Percentiles rank a stretch among this genome's conserved stretches.
Conservation (phyloP, 768 basidiomycete genomes). For the Pleurotus djamor region DNA sequence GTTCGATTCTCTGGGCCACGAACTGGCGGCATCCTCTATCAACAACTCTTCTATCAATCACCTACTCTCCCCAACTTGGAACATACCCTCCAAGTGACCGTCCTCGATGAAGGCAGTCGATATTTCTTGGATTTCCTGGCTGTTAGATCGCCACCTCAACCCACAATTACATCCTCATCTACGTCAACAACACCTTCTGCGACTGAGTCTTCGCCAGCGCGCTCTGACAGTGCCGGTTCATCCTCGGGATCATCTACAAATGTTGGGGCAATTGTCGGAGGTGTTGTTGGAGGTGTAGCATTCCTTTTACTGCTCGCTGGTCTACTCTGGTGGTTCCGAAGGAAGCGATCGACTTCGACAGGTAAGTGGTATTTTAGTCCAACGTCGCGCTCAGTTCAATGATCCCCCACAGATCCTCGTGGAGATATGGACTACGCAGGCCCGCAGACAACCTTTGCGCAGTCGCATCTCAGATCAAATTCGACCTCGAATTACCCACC, state of each 20-base stretch:
- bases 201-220: background rate
- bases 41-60: constrained; percentile 5
- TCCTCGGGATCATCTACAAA: background rate
- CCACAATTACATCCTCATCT: background rate
- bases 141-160: background rate
- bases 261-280: background rate
- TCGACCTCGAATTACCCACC: background rate
- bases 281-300: background rate
- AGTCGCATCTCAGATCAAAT: background rate
- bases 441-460: background rate
- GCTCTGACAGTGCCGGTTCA: background rate
- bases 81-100: background rate
- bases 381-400: background rate
- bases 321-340: background rate
- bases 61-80: background rate
- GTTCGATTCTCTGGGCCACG: background rate
- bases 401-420: background rate
- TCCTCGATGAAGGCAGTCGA: background rate
- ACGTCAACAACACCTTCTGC: background rate
- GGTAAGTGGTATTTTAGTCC: background rate
- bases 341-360: background rate
- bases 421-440: background rate
- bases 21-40: background rate
- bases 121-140: background rate
- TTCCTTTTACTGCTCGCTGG: background rate